Evolutionary conservation across 1,139 yeast genomes (phyloP).

Genomic region (Groenewaldozyma auringiensis): DNA sequence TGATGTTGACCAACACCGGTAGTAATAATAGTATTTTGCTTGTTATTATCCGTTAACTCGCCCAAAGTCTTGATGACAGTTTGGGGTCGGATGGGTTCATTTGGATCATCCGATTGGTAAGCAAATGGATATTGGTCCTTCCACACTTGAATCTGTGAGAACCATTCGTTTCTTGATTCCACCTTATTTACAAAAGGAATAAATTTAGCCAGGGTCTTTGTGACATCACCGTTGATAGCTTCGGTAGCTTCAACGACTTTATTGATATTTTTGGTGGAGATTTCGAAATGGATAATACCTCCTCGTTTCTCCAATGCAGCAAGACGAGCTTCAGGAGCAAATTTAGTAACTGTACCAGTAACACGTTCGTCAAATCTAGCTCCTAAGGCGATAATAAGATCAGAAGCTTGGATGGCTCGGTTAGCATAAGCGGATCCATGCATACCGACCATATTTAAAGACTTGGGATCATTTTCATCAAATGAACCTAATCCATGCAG

Average conservation of each 20-base stretch:
- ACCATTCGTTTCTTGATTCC: slow-evolving; percentile 68
- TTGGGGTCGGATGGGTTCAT: slow-evolving; percentile 84
- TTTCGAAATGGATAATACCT: slow-evolving; percentile 94
- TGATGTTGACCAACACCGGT: slow-evolving; percentile 99
- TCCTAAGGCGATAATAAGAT: slow-evolving; percentile 86
- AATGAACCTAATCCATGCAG: slow-evolving; percentile 90
- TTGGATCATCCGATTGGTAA: slow-evolving; percentile 56
- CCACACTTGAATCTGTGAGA: slow-evolving; percentile 67
- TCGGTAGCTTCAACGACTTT: slow-evolving; percentile 96
- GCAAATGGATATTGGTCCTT: slow-evolving; percentile 78
- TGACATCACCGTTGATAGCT: slow-evolving; percentile 94
- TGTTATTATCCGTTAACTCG: slow-evolving; percentile 53
- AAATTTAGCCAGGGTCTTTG: slow-evolving; percentile 63
- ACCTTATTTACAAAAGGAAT: slow-evolving; percentile 63
- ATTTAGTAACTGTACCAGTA: slow-evolving; percentile 74
- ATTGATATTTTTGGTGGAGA: slow-evolving; percentile 92
- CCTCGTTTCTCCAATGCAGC: slow-evolving; percentile 89
- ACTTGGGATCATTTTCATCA: slow-evolving; percentile 85
- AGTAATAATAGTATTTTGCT: slow-evolving; percentile 74
- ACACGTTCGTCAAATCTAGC: slow-evolving; percentile 98
- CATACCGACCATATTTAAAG: slow-evolving; percentile 96
- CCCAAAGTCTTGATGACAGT: slow-evolving; percentile 76
- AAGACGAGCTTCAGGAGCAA: slow-evolving; percentile 86
- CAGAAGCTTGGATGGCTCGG: slow-evolving; percentile 88
- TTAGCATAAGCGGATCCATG: slow-evolving; percentile 96